phyloP scores from a whole-genome alignment of 495 filamentous ascomycete genomes.

The Tuber calosporum region DNA sequence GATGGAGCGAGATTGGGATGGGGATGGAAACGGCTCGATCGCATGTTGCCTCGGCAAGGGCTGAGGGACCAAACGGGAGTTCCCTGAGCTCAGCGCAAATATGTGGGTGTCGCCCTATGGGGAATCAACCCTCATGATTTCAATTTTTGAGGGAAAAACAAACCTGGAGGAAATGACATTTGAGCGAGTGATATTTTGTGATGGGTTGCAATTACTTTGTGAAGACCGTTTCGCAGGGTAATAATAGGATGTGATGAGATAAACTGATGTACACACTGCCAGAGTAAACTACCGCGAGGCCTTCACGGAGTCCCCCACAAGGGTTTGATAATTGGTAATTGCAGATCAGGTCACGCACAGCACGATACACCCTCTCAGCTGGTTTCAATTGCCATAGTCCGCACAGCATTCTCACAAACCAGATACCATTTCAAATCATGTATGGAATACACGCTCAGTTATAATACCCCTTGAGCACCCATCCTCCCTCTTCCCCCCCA shows the following conservation, averaged over 20 bases:
- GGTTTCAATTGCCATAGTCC: neutral
- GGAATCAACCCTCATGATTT: neutral
- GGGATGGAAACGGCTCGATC: neutral
- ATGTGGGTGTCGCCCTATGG: neutral
- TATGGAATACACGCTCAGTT: neutral
- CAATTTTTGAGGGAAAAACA: neutral
- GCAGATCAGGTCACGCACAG: neutral
- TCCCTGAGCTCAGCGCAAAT: neutral
- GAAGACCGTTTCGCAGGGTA: neutral
- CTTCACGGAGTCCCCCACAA: neutral
- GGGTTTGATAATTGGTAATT: neutral
- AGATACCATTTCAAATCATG: neutral
- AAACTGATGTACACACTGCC: neutral
- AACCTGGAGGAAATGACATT: neutral
- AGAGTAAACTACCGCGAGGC: neutral
- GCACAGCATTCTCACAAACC: neutral
- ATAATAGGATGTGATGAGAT: neutral
- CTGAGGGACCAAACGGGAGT: neutral
- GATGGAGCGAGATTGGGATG: rapidly evolving
- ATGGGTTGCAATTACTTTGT: neutral
- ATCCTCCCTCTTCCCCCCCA: neutral
- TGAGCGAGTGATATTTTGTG: neutral
- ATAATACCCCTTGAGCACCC: neutral
- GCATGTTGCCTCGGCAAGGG: too few relatives aligned
- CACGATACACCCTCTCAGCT: neutral